phyloP scores from a whole-genome alignment of 2,329 filamentous ascomycete species.

The Penicillium decumbens region DNA sequence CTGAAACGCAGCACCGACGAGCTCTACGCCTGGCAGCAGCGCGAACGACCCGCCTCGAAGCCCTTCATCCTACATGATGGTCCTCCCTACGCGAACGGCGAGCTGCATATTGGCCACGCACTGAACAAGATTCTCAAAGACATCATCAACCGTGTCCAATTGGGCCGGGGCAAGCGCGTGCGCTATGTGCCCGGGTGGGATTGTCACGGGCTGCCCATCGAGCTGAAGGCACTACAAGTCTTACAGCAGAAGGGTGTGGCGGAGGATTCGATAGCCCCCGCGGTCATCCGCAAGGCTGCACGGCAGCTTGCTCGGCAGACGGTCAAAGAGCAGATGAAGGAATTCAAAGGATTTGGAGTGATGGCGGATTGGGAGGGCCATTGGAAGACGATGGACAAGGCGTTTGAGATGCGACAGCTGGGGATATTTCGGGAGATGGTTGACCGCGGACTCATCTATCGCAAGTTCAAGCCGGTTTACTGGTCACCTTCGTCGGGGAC shows the following conservation, averaged over 20 bases:
- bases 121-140: conserved; percentile 98
- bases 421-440: conserved; percentile 59
- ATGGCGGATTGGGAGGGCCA: conserved; percentile 62
- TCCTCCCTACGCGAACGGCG: conserved; percentile 92
- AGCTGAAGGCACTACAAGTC: conserved; percentile 83
- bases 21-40: conserved; percentile 80
- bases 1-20: conserved; percentile 77
- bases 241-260: conserved; percentile 36
- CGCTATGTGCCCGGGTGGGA: conserved; percentile 93
- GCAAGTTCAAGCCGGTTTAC: conserved; percentile 60
- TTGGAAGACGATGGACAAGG: conserved; percentile 60
- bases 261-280: conserved; percentile 33
- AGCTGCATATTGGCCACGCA: conserved; percentile 86
- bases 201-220: conserved; percentile 94
- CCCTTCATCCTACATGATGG: conserved; percentile 88
- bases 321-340: conserved; percentile 56
- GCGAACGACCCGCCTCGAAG: conserved; percentile 48
- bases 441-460: conserved; percentile 57
- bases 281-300: conserved; percentile 52
- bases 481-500: conserved; percentile 64
- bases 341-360: conserved; percentile 57
- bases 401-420: conserved; percentile 58
- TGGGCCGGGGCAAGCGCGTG: conserved; percentile 71
- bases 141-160: conserved; percentile 75
- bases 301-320: conserved; percentile 53